Evolutionary conservation across 1,139 yeast species (phyloP), one percentile per base, ranked within the genome.

Genomic region (Blastobotrys illinoisensis): DNA sequence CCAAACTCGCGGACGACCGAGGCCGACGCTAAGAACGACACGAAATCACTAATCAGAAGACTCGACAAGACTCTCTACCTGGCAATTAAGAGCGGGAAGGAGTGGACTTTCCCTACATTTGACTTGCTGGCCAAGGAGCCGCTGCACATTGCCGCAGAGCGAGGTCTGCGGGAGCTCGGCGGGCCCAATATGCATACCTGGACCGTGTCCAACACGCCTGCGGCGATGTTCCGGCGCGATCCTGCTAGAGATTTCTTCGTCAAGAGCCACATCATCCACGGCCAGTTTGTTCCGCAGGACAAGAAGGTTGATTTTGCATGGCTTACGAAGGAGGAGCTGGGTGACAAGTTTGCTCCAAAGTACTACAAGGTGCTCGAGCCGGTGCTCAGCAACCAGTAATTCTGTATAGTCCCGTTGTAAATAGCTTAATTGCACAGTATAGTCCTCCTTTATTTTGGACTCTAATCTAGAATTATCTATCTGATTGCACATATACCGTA

Each of bases 231-330:
- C 50, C 66, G 68, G 24, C 69, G 55, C 73, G 69, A 58, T 21
- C 56, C 19, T 14, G 20, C 53, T 19, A 78, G 79, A 66, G 86
- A 83, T 62, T 93, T 85, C 67, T 76, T 88, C 65, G 83, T 93
- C 66, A 89, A 89, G 71, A 86, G 96, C 47, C 97, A 89, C 68
- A 88, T 93, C 55, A 74, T 93, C 63, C 88, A 96, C n/a, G 99
- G 99, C 48, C 74, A 75, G 58, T 91, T 91, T 67, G 75, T 75
- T 54, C 80, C 88, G 20, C 79, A 79, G 59, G 71, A 48, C 43
- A 40, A 47, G 54, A 48, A 53, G 64, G 62, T 67, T 46, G 85
- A 81, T 49, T 88, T 73, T 72, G 82, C 85, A 65, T 93, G 99
- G 99, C 77, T 90, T 62, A 80, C 90, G 46, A 88, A 84, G 68